phyloP scores from a whole-genome alignment of 2,329 filamentous ascomycete species.

The Aspergillus neoniger region DNA sequence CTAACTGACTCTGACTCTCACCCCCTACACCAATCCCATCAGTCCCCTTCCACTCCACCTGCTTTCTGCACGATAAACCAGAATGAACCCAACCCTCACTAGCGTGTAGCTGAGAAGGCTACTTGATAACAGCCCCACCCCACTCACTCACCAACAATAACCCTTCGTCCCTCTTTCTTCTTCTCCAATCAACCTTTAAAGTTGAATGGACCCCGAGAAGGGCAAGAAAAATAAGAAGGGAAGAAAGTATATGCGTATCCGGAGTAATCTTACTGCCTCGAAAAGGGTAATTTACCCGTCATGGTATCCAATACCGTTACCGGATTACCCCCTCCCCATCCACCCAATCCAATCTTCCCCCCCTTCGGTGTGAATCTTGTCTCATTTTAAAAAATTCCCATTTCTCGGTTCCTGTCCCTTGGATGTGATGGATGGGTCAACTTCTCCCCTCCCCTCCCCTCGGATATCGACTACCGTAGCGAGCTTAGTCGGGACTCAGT shows the following conservation, averaged over 20 bases:
- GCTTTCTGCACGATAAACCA: constrained; percentile 4
- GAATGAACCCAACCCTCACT: not conserved
- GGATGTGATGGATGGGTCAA: not conserved
- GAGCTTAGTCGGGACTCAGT: not conserved
- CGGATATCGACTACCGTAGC: constrained; percentile 4
- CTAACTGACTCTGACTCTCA: not conserved
- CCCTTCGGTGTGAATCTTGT: too few relatives aligned
- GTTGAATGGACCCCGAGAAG: too few relatives aligned
- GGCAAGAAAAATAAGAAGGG: not conserved
- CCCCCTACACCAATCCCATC: not conserved
- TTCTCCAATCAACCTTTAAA: not conserved
- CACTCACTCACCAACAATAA: not conserved
- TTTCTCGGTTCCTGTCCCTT: not conserved
- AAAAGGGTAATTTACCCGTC: not conserved
- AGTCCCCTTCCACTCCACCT: not conserved
- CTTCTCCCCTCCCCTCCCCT: not conserved
- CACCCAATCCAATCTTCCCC: too few relatives aligned
- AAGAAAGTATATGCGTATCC: not conserved
- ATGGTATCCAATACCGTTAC: not conserved
- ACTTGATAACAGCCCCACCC: not conserved
- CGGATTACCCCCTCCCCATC: too few relatives aligned
- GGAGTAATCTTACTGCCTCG: not conserved
- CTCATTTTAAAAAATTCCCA: not conserved
- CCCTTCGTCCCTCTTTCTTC: not conserved
- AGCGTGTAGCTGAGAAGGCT: constrained; percentile 1